A percentile compares a stretch with the other conserved stretches of the same genome.
phyloP scores from a whole-genome alignment of 202 grass and related monocot genomes.

The Zoysia matrella region DNA sequence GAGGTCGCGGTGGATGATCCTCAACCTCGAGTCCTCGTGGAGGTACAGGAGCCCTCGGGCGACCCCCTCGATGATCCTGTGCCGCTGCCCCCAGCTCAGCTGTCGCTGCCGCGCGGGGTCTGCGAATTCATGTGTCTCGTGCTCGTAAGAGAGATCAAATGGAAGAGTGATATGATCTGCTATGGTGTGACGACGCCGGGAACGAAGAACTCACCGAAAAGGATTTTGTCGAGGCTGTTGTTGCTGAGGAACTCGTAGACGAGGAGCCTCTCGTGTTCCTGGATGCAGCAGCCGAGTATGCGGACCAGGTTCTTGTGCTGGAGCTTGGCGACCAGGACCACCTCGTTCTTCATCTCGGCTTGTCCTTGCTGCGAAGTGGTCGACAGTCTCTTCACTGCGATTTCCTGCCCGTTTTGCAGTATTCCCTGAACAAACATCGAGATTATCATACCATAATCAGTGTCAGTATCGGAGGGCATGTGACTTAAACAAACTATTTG shows the following conservation, averaged over 20 bases:
- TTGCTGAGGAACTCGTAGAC: constrained; percentile 68
- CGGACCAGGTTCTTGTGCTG: constrained; percentile 69
- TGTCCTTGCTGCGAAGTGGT: constrained; percentile 52
- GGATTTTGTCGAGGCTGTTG: constrained; percentile 63
- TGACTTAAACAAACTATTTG: neutral
- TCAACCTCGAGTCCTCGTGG: constrained; percentile 65
- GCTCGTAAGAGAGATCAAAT: neutral
- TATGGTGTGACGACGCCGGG: too few relatives aligned
- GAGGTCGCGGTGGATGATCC: constrained; percentile 67
- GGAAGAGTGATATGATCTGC: neutral
- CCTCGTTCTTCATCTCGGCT: constrained; percentile 55
- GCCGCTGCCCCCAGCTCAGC: constrained; percentile 43
- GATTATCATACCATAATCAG: neutral
- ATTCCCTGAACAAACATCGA: constrained; percentile 6
- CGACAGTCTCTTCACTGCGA: constrained; percentile 73
- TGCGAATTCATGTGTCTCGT: neutral
- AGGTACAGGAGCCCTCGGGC: constrained; percentile 62
- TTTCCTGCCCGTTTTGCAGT: constrained; percentile 36
- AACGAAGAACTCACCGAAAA: constrained; percentile 43
- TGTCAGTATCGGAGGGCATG: too few relatives aligned
- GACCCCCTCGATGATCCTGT: constrained; percentile 65
- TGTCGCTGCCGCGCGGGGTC: constrained; percentile 34
- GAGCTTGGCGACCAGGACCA: constrained; percentile 55
- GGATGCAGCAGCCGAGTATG: constrained; percentile 61
- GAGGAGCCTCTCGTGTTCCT: constrained; percentile 52